These are phyloP conservation scores for Triangularia setosa DNA, from an alignment of 2,329 filamentous ascomycete species.

Conservation along the genomic window DNA sequence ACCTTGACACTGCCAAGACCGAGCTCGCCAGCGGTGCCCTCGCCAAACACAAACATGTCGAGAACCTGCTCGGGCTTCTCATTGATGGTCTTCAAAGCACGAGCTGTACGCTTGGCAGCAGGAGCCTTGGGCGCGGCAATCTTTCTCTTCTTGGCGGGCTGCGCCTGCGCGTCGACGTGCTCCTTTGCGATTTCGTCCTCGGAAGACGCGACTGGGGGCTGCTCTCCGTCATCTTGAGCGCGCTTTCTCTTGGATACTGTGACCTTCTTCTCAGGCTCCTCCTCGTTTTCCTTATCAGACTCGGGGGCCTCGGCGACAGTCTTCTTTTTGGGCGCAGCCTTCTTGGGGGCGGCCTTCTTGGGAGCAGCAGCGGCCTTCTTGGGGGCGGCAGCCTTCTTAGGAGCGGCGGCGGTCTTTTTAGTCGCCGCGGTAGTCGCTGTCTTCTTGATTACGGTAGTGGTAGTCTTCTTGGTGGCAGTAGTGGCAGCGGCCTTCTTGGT, in stretches of 20 bases:
- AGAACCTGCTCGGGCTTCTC: slow-evolving; percentile 58
- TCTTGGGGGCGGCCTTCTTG: slow-evolving; percentile 21
- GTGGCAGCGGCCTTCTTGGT: slow-evolving; percentile 10
- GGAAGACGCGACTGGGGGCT: slow-evolving; percentile 8
- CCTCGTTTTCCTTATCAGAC: slow-evolving; percentile 29
- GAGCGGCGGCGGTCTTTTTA: slow-evolving; percentile 10
- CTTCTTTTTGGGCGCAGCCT: slow-evolving; percentile 12
- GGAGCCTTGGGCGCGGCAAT: slow-evolving; percentile 10
- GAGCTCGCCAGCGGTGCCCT: slow-evolving; percentile 76
- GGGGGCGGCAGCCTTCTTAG: slow-evolving; percentile 7
- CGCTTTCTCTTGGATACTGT: slow-evolving; percentile 30
- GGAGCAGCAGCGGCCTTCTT: slow-evolving; percentile 18
- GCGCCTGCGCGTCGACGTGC: slow-evolving; percentile 12
- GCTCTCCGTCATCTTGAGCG: slow-evolving; percentile 21
- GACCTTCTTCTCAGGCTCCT: slow-evolving; percentile 20
- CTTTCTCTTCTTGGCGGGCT: slow-evolving; percentile 29
- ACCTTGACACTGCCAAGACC: slow-evolving; percentile 68
- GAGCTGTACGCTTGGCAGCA: slow-evolving; percentile 15
- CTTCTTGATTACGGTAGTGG: slow-evolving; percentile 1
- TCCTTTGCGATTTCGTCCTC: slow-evolving; percentile 19
- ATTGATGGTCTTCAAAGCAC: slow-evolving; percentile 49
- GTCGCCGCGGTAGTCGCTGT: slow-evolving; percentile 6
- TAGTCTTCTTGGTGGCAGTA: slow-evolving; percentile 10
- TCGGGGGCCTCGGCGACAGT: slow-evolving; percentile 6
- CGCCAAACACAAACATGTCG: slow-evolving; percentile 76